These are phyloP conservation scores for Colletotrichum limetticola DNA, from an alignment of 2,329 filamentous ascomycete species.

Conservation along the genomic window DNA sequence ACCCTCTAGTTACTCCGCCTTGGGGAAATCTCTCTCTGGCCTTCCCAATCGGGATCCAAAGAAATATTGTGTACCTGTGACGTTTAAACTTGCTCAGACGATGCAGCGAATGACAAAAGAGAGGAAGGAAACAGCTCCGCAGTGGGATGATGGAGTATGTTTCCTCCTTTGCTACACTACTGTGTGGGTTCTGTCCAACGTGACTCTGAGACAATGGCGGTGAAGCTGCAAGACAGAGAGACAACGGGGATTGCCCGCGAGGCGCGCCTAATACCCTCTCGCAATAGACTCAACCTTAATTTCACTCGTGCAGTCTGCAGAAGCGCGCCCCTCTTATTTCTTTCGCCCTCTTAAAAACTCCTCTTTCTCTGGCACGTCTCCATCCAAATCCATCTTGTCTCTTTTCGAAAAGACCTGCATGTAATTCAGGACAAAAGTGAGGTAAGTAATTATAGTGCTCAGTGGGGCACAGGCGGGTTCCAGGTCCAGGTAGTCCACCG, in stretches of 20 bases:
- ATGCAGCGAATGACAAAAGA: background rate
- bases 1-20: background rate
- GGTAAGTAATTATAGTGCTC: background rate
- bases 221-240: background rate
- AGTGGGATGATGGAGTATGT: background rate
- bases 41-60: background rate
- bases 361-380: no score
- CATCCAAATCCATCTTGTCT: background rate
- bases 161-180: background rate
- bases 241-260: background rate
- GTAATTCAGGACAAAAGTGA: background rate
- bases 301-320: background rate
- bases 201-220: conserved; percentile 3
- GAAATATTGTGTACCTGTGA: background rate
- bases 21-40: background rate
- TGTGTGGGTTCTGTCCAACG: background rate
- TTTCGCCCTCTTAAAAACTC: background rate
- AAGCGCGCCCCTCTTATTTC: background rate
- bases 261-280: background rate
- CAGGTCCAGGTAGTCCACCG: background rate
- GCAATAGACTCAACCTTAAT: background rate
- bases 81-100: background rate
- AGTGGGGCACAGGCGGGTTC: background rate
- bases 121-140: background rate
- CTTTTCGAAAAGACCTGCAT: background rate